phyloP scores from a whole-genome alignment of 2,329 filamentous ascomycete genomes.

The Cadophora luteo-olivacea region DNA sequence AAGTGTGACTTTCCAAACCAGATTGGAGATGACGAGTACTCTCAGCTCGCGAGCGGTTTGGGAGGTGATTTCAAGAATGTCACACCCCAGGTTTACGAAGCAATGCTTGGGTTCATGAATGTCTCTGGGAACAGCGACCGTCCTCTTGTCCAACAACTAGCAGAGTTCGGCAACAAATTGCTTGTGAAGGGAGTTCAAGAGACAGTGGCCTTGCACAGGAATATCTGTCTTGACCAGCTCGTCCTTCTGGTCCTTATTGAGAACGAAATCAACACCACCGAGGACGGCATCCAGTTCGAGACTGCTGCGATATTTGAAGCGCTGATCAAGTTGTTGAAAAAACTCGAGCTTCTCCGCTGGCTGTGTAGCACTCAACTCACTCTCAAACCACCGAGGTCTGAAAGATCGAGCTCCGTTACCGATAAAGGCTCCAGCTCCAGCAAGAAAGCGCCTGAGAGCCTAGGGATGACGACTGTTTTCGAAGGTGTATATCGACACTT shows the following conservation, averaged over 20 bases:
- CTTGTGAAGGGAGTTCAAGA: slow-evolving; percentile 82
- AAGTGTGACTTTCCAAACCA: slow-evolving; percentile 79
- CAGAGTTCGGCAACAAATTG: slow-evolving; percentile 77
- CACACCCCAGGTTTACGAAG: slow-evolving; percentile 59
- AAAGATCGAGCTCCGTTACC: slow-evolving; percentile 46
- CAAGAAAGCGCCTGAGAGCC: slow-evolving; percentile 52
- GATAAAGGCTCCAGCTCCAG: slow-evolving; percentile 40
- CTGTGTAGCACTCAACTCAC: slow-evolving; percentile 65
- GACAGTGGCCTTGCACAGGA: slow-evolving; percentile 73
- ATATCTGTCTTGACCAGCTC: slow-evolving; percentile 81
- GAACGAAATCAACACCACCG: slow-evolving; percentile 76
- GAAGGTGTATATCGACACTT: slow-evolving; percentile 68
- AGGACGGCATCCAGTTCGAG: slow-evolving; percentile 69
- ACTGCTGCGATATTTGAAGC: slow-evolving; percentile 76
- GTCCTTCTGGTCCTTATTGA: slow-evolving; percentile 87
- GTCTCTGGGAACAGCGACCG: slow-evolving; percentile 46
- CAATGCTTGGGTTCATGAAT: slow-evolving; percentile 56
- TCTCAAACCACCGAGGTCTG: slow-evolving; percentile 53
- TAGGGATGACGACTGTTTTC: slow-evolving; percentile 61
- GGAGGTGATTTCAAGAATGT: slow-evolving; percentile 69
- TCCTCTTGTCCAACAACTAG: slow-evolving; percentile 55
- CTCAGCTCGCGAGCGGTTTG: slow-evolving; percentile 71
- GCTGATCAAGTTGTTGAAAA: slow-evolving; percentile 73
- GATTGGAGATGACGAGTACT: slow-evolving; percentile 82
- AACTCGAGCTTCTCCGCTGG: slow-evolving; percentile 77